Base-by-base conservation (phyloP, 495 filamentous ascomycete genomes). In the Penicillium alfredii region DNA sequence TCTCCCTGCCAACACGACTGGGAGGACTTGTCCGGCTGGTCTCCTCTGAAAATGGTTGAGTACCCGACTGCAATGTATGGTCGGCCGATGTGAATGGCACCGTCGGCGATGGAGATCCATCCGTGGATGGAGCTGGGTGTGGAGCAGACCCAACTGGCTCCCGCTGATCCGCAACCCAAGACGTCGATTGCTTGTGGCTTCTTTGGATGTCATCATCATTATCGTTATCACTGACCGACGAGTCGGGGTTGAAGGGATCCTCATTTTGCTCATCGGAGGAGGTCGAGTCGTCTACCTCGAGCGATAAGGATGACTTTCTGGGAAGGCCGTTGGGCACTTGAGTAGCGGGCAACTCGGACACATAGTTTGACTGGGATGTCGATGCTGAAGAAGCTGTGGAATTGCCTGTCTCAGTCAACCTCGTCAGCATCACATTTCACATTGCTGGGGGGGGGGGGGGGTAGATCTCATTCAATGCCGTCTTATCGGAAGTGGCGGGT, bases 241-340 rank as follows among this genome's bases (percentile, higher is more conserved):
- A 43, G 30, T 47, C 46, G 4, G 48, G 55, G 37, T 55, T 47
- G 49, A 64, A 63, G 3, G 58, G 61, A 39, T 64, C 46, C 10
- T 39, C 40, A 4, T 40, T 41, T 30, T 51, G 51, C 8, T 62
- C 54, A 26, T 60, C 58, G 4, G 56, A 56, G 1, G 46, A 53
- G 14, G 34, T 52, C 28, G 56, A 51, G 29, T 58, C 55, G 30
- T 55, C 45, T 13, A 49, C 31, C 28, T 55, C 53, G 14, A 51
- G 37, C 21, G 55, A 47, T 31, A 48, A 33, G 4, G 49, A 42
- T 0, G 58, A 39, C 39, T 47, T 40, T 26, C 41, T 39, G 30
- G 49, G 36, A 33, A 51, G 41, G 11, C 23, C 38, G 35, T 42
- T 50, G 41, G 47, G 42, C n/a, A n/a, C n/a, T n/a, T n/a, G n/a